Percentiles rank a stretch among this genome's conserved stretches.
phyloP scores from a whole-genome alignment of 176 grass and related monocot species.

The Metroxylon sagu region DNA sequence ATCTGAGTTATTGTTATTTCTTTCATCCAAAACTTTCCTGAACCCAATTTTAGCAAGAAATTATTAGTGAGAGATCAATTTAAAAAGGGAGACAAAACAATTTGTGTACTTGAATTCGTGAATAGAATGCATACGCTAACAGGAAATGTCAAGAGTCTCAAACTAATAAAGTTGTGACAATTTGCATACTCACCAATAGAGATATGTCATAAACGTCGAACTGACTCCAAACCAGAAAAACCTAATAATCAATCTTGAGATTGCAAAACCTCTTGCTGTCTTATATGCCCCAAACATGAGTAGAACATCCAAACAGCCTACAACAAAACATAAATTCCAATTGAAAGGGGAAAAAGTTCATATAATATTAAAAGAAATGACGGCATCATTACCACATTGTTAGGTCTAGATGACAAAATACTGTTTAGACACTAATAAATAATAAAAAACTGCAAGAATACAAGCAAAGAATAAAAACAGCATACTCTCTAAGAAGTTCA shows the following conservation, averaged over 20 bases:
- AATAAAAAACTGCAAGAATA: conserved; percentile 13
- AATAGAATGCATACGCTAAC: no score
- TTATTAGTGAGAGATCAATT: conserved; percentile 8
- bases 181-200: conserved; percentile 53
- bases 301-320: conserved; percentile 90
- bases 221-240: conserved; percentile 61
- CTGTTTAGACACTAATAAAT: not conserved
- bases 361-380: conserved; percentile 8
- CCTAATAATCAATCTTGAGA: conserved; percentile 75
- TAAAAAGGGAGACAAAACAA: conserved; percentile 9
- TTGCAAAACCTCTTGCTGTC: conserved; percentile 78
- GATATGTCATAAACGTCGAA: conserved; percentile 75
- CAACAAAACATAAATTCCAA: conserved; percentile 16
- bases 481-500: conserved; percentile 86
- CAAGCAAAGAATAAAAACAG: conserved; percentile 14
- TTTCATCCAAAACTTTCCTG: conserved; percentile 89
- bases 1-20: conserved; percentile 56
- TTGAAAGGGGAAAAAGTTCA: not conserved
- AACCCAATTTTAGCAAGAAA: conserved; percentile 27
- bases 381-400: not conserved
- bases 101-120: no score
- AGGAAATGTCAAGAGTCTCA: no score
- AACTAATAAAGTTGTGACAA: no score
- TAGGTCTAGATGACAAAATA: no score
- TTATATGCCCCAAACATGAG: conserved; percentile 92